A percentile compares a stretch with the other conserved stretches of the same genome.
Conservation (phyloP, 192 early-diverging fungal genomes). For the Backusella mclennaniae region DNA sequence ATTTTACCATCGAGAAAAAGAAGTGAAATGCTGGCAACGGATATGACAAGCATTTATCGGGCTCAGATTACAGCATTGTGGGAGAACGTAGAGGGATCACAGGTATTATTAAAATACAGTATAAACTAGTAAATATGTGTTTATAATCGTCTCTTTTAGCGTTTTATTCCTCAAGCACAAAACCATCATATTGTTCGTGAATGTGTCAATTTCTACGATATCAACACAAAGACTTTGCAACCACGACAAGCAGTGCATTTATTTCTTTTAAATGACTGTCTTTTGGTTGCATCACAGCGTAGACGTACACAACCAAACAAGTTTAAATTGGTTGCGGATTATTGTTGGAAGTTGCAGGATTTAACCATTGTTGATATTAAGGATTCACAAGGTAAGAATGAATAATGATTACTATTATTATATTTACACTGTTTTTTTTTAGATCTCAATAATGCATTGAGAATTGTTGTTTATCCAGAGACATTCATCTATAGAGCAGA, state of each 20-base stretch:
- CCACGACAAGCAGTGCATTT: constrained; percentile 76
- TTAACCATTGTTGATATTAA: constrained; percentile 83
- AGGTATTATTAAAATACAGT: constrained; percentile 39
- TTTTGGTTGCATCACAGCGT: constrained; percentile 78
- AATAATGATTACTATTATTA: not conserved
- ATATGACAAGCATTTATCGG: constrained; percentile 52
- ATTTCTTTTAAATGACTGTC: constrained; percentile 80
- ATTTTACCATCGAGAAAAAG: constrained; percentile 25
- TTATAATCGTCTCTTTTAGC: constrained; percentile 34
- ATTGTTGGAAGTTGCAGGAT: constrained; percentile 75
- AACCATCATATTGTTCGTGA: constrained; percentile 75
- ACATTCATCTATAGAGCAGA: constrained; percentile 72
- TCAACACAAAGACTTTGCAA: constrained; percentile 75
- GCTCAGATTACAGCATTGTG: constrained; percentile 57
- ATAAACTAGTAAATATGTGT: no score
- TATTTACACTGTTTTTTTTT: not conserved
- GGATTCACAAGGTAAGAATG: constrained; percentile 62
- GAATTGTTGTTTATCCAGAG: constrained; percentile 83
- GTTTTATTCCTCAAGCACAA: constrained; percentile 66
- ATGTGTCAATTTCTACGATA: constrained; percentile 69
- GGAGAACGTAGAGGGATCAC: constrained; percentile 60
- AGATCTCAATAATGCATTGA: constrained; percentile 79
- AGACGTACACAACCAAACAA: constrained; percentile 60
- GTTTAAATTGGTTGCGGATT: constrained; percentile 75
- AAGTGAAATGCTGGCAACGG: constrained; percentile 36